A percentile compares a stretch with the other conserved stretches of the same genome.
These are phyloP conservation scores for Poa annua DNA, from an alignment of 176 grass and related monocot genomes.

Conservation along the genomic window DNA sequence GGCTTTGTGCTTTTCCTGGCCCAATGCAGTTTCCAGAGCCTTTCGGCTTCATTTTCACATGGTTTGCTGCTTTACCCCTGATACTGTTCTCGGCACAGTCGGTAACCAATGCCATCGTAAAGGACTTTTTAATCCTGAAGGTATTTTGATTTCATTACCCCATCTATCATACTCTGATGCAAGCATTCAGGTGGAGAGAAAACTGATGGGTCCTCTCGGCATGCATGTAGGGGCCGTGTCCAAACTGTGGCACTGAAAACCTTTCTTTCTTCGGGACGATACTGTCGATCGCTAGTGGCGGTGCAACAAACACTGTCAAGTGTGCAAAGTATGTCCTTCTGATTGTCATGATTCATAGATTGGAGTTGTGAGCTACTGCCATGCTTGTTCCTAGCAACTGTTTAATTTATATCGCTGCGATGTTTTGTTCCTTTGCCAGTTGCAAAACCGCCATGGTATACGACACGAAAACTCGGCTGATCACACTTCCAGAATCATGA, in stretches of 20 bases:
- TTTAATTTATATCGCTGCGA: neutral
- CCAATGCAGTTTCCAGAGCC: conserved; percentile 87
- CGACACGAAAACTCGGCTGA: conserved; percentile 72
- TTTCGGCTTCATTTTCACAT: conserved; percentile 92
- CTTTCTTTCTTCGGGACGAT: conserved; percentile 97
- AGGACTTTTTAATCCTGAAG: conserved; percentile 92
- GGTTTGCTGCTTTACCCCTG: conserved; percentile 92
- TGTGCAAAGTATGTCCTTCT: conserved; percentile 73
- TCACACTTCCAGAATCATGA: conserved; percentile 70
- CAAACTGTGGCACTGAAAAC: conserved; percentile 91
- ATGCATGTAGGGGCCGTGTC: conserved; percentile 69
- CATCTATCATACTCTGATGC: conserved; percentile 1
- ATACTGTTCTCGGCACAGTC: conserved; percentile 61
- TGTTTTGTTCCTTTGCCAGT: conserved; percentile 41
- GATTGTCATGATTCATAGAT: neutral
- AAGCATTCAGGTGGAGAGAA: conserved; percentile 17
- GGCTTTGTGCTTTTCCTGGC: conserved; percentile 15
- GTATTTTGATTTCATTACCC: conserved; percentile 41
- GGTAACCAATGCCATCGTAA: conserved; percentile 79
- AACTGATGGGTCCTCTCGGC: conserved; percentile 26
- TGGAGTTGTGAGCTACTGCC: neutral
- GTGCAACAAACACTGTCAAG: conserved; percentile 63
- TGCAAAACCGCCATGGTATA: conserved; percentile 66
- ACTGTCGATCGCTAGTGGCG: conserved; percentile 68
- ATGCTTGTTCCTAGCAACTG: neutral